Evolutionary conservation across 768 basidiomycete genomes (phyloP).

Genomic region (Chalciporus pseudorubinellus): DNA sequence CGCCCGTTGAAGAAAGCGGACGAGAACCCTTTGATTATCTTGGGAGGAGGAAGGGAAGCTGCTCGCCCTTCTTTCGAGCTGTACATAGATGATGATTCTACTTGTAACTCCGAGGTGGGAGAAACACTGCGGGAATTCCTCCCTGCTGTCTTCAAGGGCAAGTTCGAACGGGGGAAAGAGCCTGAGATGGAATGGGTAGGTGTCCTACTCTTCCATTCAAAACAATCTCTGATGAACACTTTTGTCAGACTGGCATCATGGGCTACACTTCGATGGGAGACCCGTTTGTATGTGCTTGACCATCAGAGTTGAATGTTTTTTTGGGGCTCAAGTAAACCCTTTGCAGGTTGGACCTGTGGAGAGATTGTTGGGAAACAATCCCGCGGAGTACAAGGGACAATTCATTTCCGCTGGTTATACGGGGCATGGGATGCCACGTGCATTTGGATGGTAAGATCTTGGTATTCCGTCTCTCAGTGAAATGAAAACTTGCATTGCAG

Average conservation of each 20-base stretch:
- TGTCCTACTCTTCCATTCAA: not conserved
- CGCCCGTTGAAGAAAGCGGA: constrained; percentile 40
- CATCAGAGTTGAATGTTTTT: not conserved
- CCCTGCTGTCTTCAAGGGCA: constrained; percentile 52
- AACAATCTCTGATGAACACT: not conserved
- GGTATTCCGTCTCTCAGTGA: not conserved
- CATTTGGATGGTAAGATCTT: constrained; percentile 53
- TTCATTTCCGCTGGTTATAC: constrained; percentile 72
- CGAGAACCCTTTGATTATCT: constrained; percentile 57
- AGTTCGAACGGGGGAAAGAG: constrained; percentile 45
- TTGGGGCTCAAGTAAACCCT: not conserved
- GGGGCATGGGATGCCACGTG: constrained; percentile 81
- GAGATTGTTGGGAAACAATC: constrained; percentile 22
- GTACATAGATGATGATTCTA: constrained; percentile 58
- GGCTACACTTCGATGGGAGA: constrained; percentile 60
- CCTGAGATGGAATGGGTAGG: constrained; percentile 83
- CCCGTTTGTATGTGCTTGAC: constrained; percentile 56
- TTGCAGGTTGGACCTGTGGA: constrained; percentile 64
- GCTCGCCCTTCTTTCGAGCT: constrained; percentile 44
- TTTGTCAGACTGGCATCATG: constrained; percentile 75
- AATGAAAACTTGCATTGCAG: constrained; percentile 30
- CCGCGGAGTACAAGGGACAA: constrained; percentile 47
- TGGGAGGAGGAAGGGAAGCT: constrained; percentile 65
- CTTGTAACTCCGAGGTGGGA: constrained; percentile 47
- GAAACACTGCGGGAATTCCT: constrained; percentile 55